Evolutionary conservation across 1,284 basidiomycete species (phyloP), one percentile per base, ranked within the genome.

Genomic region (Microbotryum saponariae): DNA sequence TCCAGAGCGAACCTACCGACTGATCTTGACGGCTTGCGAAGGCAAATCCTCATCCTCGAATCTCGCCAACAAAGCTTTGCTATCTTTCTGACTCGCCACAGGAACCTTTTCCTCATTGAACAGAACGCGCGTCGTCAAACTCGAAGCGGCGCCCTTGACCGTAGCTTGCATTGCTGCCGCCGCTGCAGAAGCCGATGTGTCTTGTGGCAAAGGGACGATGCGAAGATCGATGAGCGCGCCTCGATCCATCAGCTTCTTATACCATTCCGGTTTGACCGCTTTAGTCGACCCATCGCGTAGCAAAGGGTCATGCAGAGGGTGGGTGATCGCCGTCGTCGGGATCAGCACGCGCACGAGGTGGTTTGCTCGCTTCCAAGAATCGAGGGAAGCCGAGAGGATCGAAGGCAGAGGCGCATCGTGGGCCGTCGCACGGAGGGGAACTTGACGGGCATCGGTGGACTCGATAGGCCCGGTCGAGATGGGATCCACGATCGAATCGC

Each of bases 31-130:
- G 14, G 61, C 65, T 9, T 57, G 55, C 2, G 61, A 51, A 3
- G 56, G 56, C 29, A 84, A 83, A 71, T 88, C 85, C 72, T 86
- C 79, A 68, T 88, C 74, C 73, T 87, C 86, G 61, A 88, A 85
- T 60, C 85, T 78, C 31, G 85, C 86, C 54, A 88, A 54, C 8
- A 65, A 68, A 10, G 51, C 63, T 25, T 53, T 52, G 54, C 67
- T 67, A 27, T 69, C 67, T 53, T 69, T 69, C 55, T 64, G 76
- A 58, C 77, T 80, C 61, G 82, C 83, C 71, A 87, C 74, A 23
- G 81, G 82, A 72, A 87, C 85, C 77, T 87, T 89, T 78, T 92
- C 90, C 61, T 81, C 65, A n/a, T 69, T 69, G 52, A 69, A 67
- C 18, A 64, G 51, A 44, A 64, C 67, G 25, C 62, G 65, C 0